Evolutionary conservation across 2,329 filamentous ascomycete genomes (phyloP), one percentile per base, ranked within the genome.

Genomic region (Zymoseptoria pseudotritici): DNA sequence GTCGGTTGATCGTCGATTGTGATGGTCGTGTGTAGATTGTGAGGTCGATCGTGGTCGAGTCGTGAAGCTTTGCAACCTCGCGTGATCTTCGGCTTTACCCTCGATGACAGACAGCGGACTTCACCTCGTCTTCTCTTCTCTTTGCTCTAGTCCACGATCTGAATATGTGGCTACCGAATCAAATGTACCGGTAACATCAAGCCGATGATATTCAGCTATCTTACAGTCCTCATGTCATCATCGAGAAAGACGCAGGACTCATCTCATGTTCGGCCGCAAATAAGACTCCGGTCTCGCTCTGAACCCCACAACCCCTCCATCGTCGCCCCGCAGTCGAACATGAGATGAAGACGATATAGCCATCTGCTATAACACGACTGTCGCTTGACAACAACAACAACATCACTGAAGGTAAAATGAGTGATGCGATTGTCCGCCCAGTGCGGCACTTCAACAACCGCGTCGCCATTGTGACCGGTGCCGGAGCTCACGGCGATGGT

Each of bases 391-490:
- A 36, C 31, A 36, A 36, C n/a, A n/a, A n/a, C n/a, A 10, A 36
- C 31, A 36, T 36, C 31, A 11, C 31, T 42, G 6, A 11, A 42
- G 26, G 13, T 46, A 67, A 56, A 24, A 72, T 72, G 70, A 63
- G 59, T 51, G 65, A 69, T 58, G 50, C 63, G 53, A 65, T 67
- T 54, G 52, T 62, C 9, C 65, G 70, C 53, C 78, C 78, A 3
- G 71, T 72, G 2, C 73, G 77, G 8, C 77, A 75, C 9, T 71
- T 80, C 0, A 65, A 66, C 19, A 73, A 72, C 36, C 76, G 78
- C 61, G 77, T 80, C 17, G 80, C 81, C 52, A 82, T 86, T 56
- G 79, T 86, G 26, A 84, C 83, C 0, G 83, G 83, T n/a, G 83
- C 83, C 13, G 83, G 83, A 17, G 80, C 79, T 57, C 72, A 75